Evolutionary conservation across 306 rosid genomes (phyloP).

Genomic region (Cucurbita maxima): DNA sequence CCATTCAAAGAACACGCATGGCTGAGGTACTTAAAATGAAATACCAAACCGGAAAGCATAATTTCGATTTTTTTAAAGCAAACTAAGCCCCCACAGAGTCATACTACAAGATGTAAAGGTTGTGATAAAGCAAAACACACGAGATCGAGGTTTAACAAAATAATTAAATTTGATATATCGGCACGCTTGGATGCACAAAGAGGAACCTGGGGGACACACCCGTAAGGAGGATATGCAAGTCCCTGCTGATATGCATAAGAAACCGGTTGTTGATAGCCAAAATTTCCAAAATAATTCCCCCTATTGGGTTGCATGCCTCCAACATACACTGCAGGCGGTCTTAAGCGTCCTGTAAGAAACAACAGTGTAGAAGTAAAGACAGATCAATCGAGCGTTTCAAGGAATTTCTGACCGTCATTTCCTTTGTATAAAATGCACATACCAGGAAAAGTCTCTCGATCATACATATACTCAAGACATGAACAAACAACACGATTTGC

Average conservation of each 20-base stretch:
- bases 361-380: neutral
- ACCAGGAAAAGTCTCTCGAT: neutral
- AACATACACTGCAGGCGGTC: slow-evolving; percentile 47
- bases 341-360: slow-evolving; percentile 40
- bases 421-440: neutral
- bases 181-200: neutral
- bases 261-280: slow-evolving; percentile 81
- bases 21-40: neutral
- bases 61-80: neutral
- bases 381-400: neutral
- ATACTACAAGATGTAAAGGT: neutral
- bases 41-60: neutral
- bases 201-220: slow-evolving; percentile 36
- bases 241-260: slow-evolving; percentile 71
- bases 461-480: neutral
- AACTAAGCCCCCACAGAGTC: neutral
- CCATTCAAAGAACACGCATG: neutral
- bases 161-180: neutral
- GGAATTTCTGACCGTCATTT: neutral
- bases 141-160: neutral
- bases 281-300: slow-evolving; percentile 50
- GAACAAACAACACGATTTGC: neutral
- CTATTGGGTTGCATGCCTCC: slow-evolving; percentile 51
- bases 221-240: slow-evolving; percentile 67
- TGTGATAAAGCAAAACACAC: neutral